phyloP scores from a whole-genome alignment of 108 stramenopile genomes.

The Hondaea fermentalgiana region DNA sequence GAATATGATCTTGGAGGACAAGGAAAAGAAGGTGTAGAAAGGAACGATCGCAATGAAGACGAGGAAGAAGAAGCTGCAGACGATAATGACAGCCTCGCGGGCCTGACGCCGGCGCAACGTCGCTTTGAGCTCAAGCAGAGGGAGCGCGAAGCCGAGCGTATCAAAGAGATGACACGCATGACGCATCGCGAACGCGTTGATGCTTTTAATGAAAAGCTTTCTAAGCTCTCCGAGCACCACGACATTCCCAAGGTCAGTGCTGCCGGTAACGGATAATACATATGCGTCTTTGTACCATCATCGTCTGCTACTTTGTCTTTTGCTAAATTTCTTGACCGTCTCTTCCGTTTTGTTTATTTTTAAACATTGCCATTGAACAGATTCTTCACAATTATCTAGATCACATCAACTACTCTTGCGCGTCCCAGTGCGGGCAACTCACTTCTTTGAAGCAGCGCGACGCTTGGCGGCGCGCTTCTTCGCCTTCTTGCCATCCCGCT shows the following conservation, averaged over 20 bases:
- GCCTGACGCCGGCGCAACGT: background rate
- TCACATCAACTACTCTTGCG: background rate
- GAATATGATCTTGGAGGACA: background rate
- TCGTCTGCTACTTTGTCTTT: too few relatives aligned
- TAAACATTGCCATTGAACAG: too few relatives aligned
- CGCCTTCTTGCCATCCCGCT: background rate
- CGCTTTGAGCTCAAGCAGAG: background rate
- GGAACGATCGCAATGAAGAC: background rate
- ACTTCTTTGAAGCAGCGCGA: background rate
- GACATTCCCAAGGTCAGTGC: slow-evolving; percentile 8
- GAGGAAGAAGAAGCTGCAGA: background rate
- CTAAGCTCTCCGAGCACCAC: background rate
- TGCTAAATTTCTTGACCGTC: too few relatives aligned
- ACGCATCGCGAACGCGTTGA: background rate
- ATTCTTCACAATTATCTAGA: too few relatives aligned
- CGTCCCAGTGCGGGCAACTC: background rate
- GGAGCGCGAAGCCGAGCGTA: background rate
- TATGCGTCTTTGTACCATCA: too few relatives aligned
- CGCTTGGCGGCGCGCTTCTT: background rate
- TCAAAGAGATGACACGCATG: background rate
- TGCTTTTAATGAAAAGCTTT: background rate
- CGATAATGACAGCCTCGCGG: background rate
- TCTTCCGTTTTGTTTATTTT: too few relatives aligned
- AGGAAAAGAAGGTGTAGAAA: background rate
- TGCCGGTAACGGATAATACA: background rate